These are phyloP conservation scores for Nowakowskiella sp. DNA, from an alignment of 192 early-diverging fungal species.

Conservation along the genomic window DNA sequence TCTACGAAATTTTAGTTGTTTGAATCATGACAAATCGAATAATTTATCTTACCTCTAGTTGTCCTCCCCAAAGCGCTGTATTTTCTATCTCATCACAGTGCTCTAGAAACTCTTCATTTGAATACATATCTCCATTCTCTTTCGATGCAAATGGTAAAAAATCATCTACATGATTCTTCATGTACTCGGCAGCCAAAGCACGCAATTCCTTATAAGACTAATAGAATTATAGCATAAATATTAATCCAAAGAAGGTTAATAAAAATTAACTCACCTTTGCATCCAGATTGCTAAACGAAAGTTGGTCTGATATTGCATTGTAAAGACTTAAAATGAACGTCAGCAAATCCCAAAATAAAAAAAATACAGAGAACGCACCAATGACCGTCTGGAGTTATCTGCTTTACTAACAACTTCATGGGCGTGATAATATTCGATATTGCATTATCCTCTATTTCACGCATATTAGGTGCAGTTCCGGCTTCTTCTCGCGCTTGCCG, in stretches of 20 bases:
- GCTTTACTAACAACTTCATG: constrained; percentile 55
- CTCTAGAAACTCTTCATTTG: constrained; percentile 28
- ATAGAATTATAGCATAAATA: neutral
- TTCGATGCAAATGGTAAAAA: constrained; percentile 83
- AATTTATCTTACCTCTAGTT: constrained; percentile 61
- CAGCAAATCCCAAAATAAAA: constrained; percentile 2
- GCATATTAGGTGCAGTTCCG: constrained; percentile 62
- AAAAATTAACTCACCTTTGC: constrained; percentile 19
- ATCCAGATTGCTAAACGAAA: constrained; percentile 37
- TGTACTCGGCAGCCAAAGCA: constrained; percentile 64
- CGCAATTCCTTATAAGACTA: constrained; percentile 59
- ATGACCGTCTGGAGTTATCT: constrained; percentile 83
- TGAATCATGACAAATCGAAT: constrained; percentile 2
- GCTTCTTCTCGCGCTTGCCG: constrained; percentile 72
- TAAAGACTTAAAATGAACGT: constrained; percentile 50
- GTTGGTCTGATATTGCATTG: constrained; percentile 81
- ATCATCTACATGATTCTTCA: constrained; percentile 73
- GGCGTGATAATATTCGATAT: constrained; percentile 48
- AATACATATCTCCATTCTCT: constrained; percentile 71
- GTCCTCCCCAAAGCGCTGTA: constrained; percentile 89
- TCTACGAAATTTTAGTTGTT: constrained; percentile 28
- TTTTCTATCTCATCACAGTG: constrained; percentile 63
- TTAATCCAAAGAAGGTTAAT: constrained; percentile 14
- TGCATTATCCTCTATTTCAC: constrained; percentile 60
- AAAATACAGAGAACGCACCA: constrained; percentile 46